Base-by-base conservation (phyloP, 164 flowering plant genomes). In the Macadamia tetraphylla region DNA sequence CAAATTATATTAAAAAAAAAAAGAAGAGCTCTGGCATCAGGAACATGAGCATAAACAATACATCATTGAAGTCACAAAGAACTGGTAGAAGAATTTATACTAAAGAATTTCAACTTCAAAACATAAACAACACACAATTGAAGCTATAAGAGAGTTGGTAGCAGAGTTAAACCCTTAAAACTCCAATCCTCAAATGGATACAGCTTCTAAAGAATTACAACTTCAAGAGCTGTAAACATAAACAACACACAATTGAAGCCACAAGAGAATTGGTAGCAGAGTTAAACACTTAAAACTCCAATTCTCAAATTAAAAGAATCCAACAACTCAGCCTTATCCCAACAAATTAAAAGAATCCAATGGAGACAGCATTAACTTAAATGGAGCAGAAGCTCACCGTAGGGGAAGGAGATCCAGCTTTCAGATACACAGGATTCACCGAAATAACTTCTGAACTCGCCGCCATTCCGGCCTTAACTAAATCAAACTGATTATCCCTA, bases 391-490 rank as follows among this genome's bases (percentile, higher is more conserved):
- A 60, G 65, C 86, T 83, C 71, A 90, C 94, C 67, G 72, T 68
- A 12, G 83, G 77, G 4, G 94, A 81, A 17, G 87, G 81, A 65
- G 77, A 84, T 15, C 99, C 97, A 1, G 96, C 87, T 58, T 86
- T 90, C 67, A 92, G 7, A 71, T 80, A 95, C 43, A 89, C 98
- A 0, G 91, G 92, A 81, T 90, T 92, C 62, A 88, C 93, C 9
- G 98, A 94, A 23, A 92, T 73, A 57, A 94, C 98, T 70, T 94
- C 97, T 0, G 92, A 84, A 77, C 71, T 74, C 1, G 81, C 76
- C 0, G 85, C 87, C 73, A 73, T 13, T 1, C 97, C 97, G 18
- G 92, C 94, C 80, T 88, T 92, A 48, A 92, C 97, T 68, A 75
- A 35, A 74, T 92, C 97, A 70, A 92, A 92, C 66, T 87, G 86